Conservation (phyloP, 441 rosid genomes). For the Arabidopsis lyrata region DNA sequence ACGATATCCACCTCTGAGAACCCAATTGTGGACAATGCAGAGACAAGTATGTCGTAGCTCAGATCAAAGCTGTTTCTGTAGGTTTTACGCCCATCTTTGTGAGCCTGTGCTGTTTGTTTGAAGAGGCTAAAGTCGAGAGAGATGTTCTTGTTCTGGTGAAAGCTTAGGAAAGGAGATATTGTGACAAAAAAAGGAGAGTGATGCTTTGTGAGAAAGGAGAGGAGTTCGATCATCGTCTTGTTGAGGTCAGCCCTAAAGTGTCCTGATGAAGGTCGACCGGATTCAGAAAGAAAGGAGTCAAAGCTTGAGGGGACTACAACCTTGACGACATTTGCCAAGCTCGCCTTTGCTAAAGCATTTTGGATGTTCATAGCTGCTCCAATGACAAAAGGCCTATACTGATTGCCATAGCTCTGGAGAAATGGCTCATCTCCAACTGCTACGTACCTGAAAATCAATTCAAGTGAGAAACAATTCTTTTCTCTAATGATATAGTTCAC, state of each 20-base stretch:
- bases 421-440: slow-evolving; percentile 92
- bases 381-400: slow-evolving; percentile 67
- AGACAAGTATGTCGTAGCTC: slow-evolving; percentile 66
- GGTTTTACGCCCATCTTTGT: slow-evolving; percentile 55
- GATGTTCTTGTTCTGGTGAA: slow-evolving; percentile 70
- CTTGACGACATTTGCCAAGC: slow-evolving; percentile 68
- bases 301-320: slow-evolving; percentile 85
- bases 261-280: slow-evolving; percentile 72
- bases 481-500: not conserved
- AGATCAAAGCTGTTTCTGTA: slow-evolving; percentile 84
- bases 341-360: slow-evolving; percentile 69
- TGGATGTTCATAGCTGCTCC: slow-evolving; percentile 84
- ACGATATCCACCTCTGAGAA: slow-evolving; percentile 67
- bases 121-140: slow-evolving; percentile 78
- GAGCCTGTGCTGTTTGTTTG: slow-evolving; percentile 59
- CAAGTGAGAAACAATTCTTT: slow-evolving; percentile 6
- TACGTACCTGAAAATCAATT: slow-evolving; percentile 61
- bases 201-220: slow-evolving; percentile 67
- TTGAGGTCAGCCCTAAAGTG: slow-evolving; percentile 80
- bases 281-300: slow-evolving; percentile 69
- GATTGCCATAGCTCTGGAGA: slow-evolving; percentile 64
- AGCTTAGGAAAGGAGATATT: slow-evolving; percentile 66
- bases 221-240: slow-evolving; percentile 83
- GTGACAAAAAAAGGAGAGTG: slow-evolving; percentile 76
- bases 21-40: slow-evolving; percentile 68